These are phyloP conservation scores for Gonapodya sp. DNA, from an alignment of 192 early-diverging fungal species.

Conservation along the genomic window DNA sequence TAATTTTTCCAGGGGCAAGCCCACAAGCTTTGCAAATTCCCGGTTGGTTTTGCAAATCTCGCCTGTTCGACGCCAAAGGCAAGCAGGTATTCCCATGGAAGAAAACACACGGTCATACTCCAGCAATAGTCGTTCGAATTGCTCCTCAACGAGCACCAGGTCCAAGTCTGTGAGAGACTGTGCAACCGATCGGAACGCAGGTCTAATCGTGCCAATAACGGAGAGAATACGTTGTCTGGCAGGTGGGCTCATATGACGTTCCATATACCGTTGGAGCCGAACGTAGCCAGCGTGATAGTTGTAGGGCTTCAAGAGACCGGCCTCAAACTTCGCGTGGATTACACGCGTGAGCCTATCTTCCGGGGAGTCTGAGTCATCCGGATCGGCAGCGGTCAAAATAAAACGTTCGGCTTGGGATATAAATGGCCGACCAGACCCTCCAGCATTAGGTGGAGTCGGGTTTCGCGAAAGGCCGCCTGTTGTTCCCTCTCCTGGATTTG, in stretches of 20 bases:
- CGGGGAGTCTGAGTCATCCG: conserved; percentile 50
- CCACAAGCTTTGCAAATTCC: conserved; percentile 83
- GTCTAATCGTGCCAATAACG: conserved; percentile 82
- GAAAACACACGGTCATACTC: conserved; percentile 95
- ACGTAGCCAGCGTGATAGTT: conserved; percentile 90
- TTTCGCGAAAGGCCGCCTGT: conserved; percentile 19
- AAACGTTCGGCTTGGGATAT: conserved; percentile 66
- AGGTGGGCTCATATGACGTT: conserved; percentile 62
- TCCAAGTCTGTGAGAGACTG: conserved; percentile 88
- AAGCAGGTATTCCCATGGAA: conserved; percentile 89
- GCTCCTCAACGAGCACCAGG: conserved; percentile 88
- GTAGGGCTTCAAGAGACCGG: conserved; percentile 91
- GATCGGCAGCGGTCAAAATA: conserved; percentile 86
- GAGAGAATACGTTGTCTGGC: conserved; percentile 70
- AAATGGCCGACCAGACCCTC: conserved; percentile 3
- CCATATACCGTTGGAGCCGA: conserved; percentile 84
- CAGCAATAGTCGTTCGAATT: conserved; percentile 85
- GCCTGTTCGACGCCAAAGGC: conserved; percentile 90
- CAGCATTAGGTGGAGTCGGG: conserved; percentile 23
- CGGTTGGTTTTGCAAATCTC: conserved; percentile 95
- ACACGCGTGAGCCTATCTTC: conserved; percentile 85
- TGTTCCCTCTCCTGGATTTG: conserved; percentile 17
- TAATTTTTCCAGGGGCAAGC: conserved; percentile 71
- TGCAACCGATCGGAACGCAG: conserved; percentile 76
- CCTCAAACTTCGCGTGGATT: conserved; percentile 92